These are phyloP conservation scores for Gnaphalium uliginosum DNA, from an alignment of 129 eudicot genomes.

Conservation along the genomic window DNA sequence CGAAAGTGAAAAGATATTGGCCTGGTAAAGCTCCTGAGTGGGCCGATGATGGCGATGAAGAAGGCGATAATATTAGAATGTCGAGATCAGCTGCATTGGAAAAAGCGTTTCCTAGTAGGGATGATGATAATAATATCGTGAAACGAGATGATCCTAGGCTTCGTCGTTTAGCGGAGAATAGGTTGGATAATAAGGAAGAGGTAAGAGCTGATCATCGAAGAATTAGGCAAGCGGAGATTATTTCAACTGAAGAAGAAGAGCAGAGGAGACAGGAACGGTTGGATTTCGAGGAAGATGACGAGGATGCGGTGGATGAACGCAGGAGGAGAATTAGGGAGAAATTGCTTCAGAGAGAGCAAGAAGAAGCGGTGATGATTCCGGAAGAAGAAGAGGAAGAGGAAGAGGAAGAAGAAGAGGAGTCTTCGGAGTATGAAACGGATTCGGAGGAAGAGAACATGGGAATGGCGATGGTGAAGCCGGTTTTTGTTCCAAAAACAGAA, in stretches of 20 bases:
- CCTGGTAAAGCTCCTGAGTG: constrained; percentile 98
- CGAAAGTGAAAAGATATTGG: constrained; percentile 96
- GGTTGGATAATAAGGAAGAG: constrained; percentile 74
- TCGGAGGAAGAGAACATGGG: constrained; percentile 77
- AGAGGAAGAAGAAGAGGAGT: constrained; percentile 81
- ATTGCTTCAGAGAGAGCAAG: constrained; percentile 60
- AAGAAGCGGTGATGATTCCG: constrained; percentile 55
- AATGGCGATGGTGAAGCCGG: constrained; percentile 86
- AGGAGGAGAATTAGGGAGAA: constrained; percentile 87
- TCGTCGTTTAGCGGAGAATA: constrained; percentile 76
- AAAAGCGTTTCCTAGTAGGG: constrained; percentile 65
- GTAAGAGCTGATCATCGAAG: constrained; percentile 84
- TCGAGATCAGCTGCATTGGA: constrained; percentile 59
- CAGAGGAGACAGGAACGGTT: constrained; percentile 56
- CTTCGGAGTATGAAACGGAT: constrained; percentile 89
- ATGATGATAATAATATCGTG: constrained; percentile 28
- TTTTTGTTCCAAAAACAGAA: constrained; percentile 87
- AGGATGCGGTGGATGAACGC: constrained; percentile 81
- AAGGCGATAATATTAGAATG: constrained; percentile 53
- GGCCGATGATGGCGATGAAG: constrained; percentile 93
- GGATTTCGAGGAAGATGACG: constrained; percentile 87
- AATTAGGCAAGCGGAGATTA: constrained; percentile 89
- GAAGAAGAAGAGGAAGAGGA: constrained; percentile 72
- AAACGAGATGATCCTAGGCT: constrained; percentile 72
- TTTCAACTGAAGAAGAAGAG: constrained; percentile 80